Conservation (phyloP, 148 eudicot species). For the Camellia japonica region DNA sequence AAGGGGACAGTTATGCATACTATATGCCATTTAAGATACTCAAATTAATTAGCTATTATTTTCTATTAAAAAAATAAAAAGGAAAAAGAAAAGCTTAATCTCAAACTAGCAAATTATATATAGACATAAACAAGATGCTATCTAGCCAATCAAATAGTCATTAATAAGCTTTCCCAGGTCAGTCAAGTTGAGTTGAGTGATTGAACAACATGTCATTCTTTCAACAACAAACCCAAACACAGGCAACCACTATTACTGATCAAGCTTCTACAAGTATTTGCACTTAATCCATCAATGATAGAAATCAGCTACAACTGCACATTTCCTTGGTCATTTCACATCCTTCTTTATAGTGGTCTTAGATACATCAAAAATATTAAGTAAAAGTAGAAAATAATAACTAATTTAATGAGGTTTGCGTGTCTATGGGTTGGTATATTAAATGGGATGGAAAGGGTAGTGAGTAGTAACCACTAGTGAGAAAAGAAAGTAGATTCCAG, state of each 20-base stretch:
- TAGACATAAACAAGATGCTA: background rate
- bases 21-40: background rate
- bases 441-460: background rate
- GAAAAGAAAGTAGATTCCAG: background rate
- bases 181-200: too few relatives aligned
- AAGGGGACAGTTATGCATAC: background rate
- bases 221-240: background rate
- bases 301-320: too few relatives aligned
- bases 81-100: background rate
- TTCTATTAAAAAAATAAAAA: background rate
- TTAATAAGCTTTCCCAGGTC: too few relatives aligned
- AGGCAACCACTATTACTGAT: too few relatives aligned
- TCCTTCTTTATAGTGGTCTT: background rate
- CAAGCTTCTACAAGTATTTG: background rate
- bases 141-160: background rate
- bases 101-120: background rate
- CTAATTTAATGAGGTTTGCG: background rate
- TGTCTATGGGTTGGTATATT: background rate
- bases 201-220: background rate
- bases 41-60: background rate
- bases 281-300: too few relatives aligned
- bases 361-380: background rate
- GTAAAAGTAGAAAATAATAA: background rate
- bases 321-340: background rate
- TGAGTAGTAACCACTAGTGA: background rate